A percentile compares a stretch with the other conserved stretches of the same genome.
Evolutionary conservation across 768 basidiomycete genomes (phyloP).

Genomic region (Boletus fagicola): DNA sequence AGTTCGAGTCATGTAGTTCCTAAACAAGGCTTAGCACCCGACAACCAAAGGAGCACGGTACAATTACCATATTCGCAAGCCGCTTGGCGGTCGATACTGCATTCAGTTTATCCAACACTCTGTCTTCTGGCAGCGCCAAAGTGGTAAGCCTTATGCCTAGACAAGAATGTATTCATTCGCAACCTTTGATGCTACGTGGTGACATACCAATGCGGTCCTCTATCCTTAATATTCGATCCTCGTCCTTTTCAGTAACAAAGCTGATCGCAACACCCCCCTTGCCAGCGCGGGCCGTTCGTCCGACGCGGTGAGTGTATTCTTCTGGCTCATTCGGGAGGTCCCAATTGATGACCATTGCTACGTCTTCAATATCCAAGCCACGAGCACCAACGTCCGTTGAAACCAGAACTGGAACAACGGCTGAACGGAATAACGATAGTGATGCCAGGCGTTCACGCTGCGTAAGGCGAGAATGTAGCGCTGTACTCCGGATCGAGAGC

Average conservation of each 20-base stretch:
- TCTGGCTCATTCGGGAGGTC: conserved; percentile 88
- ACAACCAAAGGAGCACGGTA: background rate
- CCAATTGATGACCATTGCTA: conserved; percentile 97
- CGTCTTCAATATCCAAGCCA: conserved; percentile 94
- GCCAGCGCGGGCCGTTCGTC: conserved; percentile 88
- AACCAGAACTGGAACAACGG: conserved; percentile 85
- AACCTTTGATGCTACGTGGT: background rate
- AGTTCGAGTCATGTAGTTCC: conserved; percentile 85
- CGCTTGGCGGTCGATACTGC: conserved; percentile 90
- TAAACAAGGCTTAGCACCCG: conserved; percentile 29
- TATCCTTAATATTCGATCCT: conserved; percentile 75
- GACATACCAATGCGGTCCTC: conserved; percentile 83
- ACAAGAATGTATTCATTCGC: background rate
- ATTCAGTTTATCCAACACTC: conserved; percentile 83
- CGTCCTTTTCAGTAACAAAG: conserved; percentile 92
- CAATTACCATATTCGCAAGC: conserved; percentile 84
- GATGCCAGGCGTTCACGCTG: conserved; percentile 87
- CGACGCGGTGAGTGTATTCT: conserved; percentile 96
- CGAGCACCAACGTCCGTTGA: conserved; percentile 95
- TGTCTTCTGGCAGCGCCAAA: conserved; percentile 72
- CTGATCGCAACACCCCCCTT: conserved; percentile 88
- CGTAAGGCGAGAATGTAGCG: conserved; percentile 90
- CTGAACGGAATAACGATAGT: conserved; percentile 82
- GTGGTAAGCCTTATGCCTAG: conserved; percentile 75
- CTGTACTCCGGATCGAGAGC: conserved; percentile 78